Evolutionary conservation across 2,329 filamentous ascomycete genomes (phyloP), one percentile per base, ranked within the genome.

Genomic region (Cercospora nicotianae): DNA sequence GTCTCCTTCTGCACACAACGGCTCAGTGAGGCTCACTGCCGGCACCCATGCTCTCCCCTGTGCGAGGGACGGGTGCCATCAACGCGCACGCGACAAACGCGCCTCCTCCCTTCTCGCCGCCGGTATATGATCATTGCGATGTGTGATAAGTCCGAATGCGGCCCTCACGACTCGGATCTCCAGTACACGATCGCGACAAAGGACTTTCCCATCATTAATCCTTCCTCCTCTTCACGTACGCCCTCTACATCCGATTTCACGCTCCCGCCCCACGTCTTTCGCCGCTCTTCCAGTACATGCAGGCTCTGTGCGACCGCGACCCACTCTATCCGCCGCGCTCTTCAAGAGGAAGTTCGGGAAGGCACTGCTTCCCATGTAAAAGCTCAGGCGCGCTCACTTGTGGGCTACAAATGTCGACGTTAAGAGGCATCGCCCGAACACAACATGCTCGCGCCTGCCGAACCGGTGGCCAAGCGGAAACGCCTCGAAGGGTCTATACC

Each of bases 391-490:
- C 45, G 3, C 20, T 30, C 53, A 58, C 23, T 42, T 26, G 12
- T 45, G 60, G 16, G 28, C 33, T 30, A 6, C 33, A 51, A 45
- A 64, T 64, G 62, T 58, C 62, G 51, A 23, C 30, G 48, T 42
- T 30, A 48, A 39, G 18, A 20, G 12, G 31, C 18, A 23, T 26
- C 18, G 6, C 58, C n/a, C 18, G 12, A 26, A 23, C 3, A 30
- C 23, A 48, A 30, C 53, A 64, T 64, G 62, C 31, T 39, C 7
- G 61, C 53, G 8, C 60, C 45, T 53, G 57, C 18, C 39, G 66
- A 61, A 42, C 63, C 61, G 16, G 55, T 67, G 18, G 60, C 69
- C 64, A 70, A 73, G 65, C 60, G 69, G 51, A 60, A 42, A 66
- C 65, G 66, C 20, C 57, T 39, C 6, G 66, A 67, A 20, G 65